Evolutionary conservation across 176 grass and related monocot species (phyloP), one percentile per base, ranked within the genome.

Genomic region (Poa pratensis): DNA sequence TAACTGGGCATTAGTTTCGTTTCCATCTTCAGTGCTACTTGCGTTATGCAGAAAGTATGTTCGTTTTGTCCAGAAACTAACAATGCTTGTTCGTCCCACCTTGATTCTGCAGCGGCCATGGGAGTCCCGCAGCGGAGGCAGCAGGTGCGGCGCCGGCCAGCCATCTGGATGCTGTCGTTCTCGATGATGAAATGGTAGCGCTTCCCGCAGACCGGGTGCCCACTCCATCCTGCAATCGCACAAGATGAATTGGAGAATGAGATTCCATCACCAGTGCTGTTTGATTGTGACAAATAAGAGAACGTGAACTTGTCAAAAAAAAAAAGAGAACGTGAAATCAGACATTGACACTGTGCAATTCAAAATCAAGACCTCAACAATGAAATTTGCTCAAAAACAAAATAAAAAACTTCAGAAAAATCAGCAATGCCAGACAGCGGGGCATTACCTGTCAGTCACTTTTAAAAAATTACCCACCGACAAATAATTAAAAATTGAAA

Each of bases 181-280:
- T 93, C 88, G 68, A 99, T 92, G 75, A 99, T 92, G 82, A 99
- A 99, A 91, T 99, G 96, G 81, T 99, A 99, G 12, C 96, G 88
- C 83, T 94, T 99, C 73, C 90, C 91, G 54, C 96, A 99, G 26
- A 99, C 96, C 0, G 96, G 96, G 70, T 99, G 96, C 15, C 86
- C 88, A 40, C 96, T 99, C 96, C 96, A 99, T 16, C 96, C 96
- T 99, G 72, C 82, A 92, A 87, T 39, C 46, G 87, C 49, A 79
- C 45, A 77, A 77, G 75, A 77, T 42, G 74, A 12, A 83, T 90
- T 58, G 50, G 84, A 55, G 17, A 19, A 55, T 26, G 18, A 77
- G 51, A 82, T 82, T 86, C 71, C 52, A 32, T 86, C 40, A 69
- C 72, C 28, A n/a, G n/a, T n/a, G n/a, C n/a, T 78, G 9, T 69